These are phyloP conservation scores for Stagonosporopsis rhizophila DNA, from an alignment of 2,329 filamentous ascomycete genomes.

Conservation along the genomic window DNA sequence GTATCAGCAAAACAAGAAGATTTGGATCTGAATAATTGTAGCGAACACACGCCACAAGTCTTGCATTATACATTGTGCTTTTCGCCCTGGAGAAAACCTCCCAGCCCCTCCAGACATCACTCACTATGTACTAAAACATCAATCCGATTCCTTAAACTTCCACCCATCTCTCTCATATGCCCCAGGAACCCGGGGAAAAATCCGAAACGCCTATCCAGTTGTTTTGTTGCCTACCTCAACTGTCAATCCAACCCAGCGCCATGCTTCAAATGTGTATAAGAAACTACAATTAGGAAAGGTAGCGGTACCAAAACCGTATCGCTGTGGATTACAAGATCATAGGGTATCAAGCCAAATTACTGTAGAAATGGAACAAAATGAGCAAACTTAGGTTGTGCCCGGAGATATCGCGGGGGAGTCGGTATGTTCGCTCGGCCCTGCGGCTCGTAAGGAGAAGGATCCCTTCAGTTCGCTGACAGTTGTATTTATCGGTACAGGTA, in stretches of 20 bases:
- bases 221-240: not conserved
- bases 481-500: not conserved
- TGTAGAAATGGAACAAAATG: slow-evolving; percentile 6
- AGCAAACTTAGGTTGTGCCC: slow-evolving; percentile 4
- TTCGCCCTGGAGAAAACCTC: not conserved
- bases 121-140: slow-evolving; percentile 7
- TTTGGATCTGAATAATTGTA: not conserved
- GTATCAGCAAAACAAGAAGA: not conserved
- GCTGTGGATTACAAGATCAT: slow-evolving; percentile 20
- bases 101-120: not conserved
- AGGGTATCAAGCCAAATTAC: slow-evolving; percentile 16
- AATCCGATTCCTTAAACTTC: not conserved
- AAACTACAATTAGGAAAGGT: slow-evolving; percentile 7
- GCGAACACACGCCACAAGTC: not conserved
- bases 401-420: slow-evolving; percentile 21
- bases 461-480: not conserved
- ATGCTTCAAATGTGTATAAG: slow-evolving; percentile 7
- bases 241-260: slow-evolving; percentile 10
- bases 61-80: not conserved
- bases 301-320: slow-evolving; percentile 4
- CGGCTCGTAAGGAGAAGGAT: slow-evolving; percentile 3
- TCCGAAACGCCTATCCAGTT: slow-evolving; percentile 2
- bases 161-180: not conserved
- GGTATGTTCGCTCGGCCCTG: slow-evolving; percentile 1
- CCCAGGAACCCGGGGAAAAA: not conserved